Evolutionary conservation across 441 rosid genomes (phyloP).

Genomic region (Pelargonium australe): DNA sequence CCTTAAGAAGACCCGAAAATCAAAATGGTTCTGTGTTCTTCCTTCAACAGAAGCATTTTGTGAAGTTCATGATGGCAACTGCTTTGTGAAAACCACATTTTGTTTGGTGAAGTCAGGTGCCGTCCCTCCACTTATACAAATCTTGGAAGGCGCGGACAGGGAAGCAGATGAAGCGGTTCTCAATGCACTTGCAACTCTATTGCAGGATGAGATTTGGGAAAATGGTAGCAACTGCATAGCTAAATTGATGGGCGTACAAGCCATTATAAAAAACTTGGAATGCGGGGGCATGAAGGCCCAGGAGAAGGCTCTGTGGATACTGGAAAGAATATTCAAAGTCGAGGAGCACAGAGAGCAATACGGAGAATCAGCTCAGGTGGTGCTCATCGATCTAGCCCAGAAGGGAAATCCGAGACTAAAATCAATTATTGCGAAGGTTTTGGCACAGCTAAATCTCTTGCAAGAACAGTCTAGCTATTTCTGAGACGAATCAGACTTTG

Average conservation of each 20-base stretch:
- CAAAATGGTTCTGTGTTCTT: conserved; percentile 42
- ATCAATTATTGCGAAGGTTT: conserved; percentile 35
- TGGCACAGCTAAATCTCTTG: conserved; percentile 53
- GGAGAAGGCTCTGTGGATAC: conserved; percentile 50
- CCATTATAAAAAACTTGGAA: conserved; percentile 37
- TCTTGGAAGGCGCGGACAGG: conserved; percentile 41
- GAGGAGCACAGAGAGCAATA: conserved; percentile 35
- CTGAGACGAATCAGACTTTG: neutral
- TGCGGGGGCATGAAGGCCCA: conserved; percentile 39
- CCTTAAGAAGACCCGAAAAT: conserved; percentile 34
- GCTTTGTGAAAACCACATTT: conserved; percentile 45
- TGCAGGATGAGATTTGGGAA: conserved; percentile 53
- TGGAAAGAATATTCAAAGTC: conserved; percentile 46
- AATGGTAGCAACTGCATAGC: conserved; percentile 46
- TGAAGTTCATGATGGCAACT: conserved; percentile 47
- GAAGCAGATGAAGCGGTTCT: conserved; percentile 54
- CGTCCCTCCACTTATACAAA: conserved; percentile 34
- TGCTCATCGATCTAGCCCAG: conserved; percentile 57
- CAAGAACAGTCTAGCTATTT: conserved; percentile 53
- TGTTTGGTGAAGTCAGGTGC: conserved; percentile 64
- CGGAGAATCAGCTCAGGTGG: conserved; percentile 45
- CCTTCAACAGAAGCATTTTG: conserved; percentile 39
- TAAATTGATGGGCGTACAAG: conserved; percentile 29
- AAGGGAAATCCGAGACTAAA: conserved; percentile 40
- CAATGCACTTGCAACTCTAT: conserved; percentile 42